Conservation (phyloP, 306 rosid species). For the Lathyrus oleraceus region DNA sequence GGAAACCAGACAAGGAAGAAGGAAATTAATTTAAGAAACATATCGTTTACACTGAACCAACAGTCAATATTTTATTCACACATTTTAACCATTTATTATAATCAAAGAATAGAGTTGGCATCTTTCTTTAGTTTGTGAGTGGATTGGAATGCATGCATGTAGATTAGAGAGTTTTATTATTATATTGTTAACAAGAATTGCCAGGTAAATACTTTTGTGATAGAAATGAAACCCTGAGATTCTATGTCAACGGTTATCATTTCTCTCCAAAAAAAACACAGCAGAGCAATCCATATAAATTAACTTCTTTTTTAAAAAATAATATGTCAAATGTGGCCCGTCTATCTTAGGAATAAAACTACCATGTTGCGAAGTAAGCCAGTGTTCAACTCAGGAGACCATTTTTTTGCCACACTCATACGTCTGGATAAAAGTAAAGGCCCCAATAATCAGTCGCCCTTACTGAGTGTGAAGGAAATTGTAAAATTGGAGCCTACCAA, state of each 20-base stretch:
- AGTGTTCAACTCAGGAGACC: not conserved
- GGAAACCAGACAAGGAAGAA: slow-evolving; percentile 18
- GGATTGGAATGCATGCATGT: slow-evolving; percentile 5
- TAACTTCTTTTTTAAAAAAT: not conserved
- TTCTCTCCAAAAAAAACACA: not conserved
- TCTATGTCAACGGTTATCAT: not conserved
- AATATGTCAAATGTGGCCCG: not conserved
- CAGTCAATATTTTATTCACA: slow-evolving; percentile 23
- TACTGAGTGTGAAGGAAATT: slow-evolving; percentile 10
- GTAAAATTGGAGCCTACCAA: slow-evolving; percentile 5
- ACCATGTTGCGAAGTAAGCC: not conserved
- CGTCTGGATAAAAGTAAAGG: not conserved
- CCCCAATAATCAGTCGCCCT: not conserved
- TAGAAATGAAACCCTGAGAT: not conserved
- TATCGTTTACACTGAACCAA: slow-evolving; percentile 3
- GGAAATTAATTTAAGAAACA: slow-evolving; percentile 17
- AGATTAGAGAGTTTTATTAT: slow-evolving; percentile 4
- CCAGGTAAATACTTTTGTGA: not conserved
- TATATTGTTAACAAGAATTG: not conserved
- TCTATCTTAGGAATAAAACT: slow-evolving; percentile 13
- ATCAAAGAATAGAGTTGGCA: slow-evolving; percentile 1
- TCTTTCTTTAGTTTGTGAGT: slow-evolving; percentile 3
- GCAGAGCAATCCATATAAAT: not conserved
- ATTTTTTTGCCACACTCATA: not conserved
- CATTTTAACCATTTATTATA: slow-evolving; percentile 21